Evolutionary conservation across 495 filamentous ascomycete genomes (phyloP).

Genomic region (Thermochaetoides thermophila): DNA sequence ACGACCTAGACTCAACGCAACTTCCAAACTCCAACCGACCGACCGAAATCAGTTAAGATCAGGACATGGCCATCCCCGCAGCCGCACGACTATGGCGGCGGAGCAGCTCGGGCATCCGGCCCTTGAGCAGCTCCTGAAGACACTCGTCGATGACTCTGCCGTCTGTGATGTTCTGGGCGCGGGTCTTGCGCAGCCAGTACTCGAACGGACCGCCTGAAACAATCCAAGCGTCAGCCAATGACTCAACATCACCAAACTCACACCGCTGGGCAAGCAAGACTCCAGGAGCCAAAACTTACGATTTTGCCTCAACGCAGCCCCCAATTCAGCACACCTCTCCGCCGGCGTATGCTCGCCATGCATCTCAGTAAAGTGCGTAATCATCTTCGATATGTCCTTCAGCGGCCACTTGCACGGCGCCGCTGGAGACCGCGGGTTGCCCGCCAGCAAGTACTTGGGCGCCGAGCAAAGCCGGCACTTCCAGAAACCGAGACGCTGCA

Average conservation of each 20-base stretch:
- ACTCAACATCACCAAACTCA: no score
- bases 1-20: no score
- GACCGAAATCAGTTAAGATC: not conserved
- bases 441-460: conserved; percentile 24
- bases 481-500: conserved; percentile 32
- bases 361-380: conserved; percentile 31
- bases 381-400: conserved; percentile 31
- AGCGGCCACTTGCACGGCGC: conserved; percentile 33
- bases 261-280: no score
- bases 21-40: not conserved
- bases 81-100: conserved; percentile 24
- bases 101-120: conserved; percentile 20
- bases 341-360: conserved; percentile 23
- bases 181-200: conserved; percentile 29
- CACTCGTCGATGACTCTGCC: conserved; percentile 18
- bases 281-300: no score
- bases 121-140: conserved; percentile 16
- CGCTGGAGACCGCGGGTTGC: conserved; percentile 23
- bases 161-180: conserved; percentile 20
- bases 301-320: conserved; percentile 23
- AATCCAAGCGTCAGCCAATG: no score
- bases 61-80: conserved; percentile 7
- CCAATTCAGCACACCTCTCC: conserved; percentile 27
- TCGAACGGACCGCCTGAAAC: conserved; percentile 28
- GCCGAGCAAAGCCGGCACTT: conserved; percentile 29